Base-by-base conservation (phyloP, 768 basidiomycete species). In the Glaciozyma antarctica region DNA sequence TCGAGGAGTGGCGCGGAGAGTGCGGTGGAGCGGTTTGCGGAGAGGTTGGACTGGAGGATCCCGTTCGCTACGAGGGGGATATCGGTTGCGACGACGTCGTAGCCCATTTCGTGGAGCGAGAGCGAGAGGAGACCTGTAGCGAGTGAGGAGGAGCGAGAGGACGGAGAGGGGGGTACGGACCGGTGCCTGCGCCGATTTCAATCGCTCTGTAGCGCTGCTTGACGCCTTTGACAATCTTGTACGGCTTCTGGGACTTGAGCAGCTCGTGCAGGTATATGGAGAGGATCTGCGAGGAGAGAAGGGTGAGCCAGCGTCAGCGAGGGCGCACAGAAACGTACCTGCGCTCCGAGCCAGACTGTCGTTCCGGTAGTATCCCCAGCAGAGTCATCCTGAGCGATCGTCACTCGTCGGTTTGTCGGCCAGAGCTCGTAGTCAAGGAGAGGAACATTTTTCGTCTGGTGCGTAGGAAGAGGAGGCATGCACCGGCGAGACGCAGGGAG, bases 181-280 rank as follows among this genome's bases (percentile, higher is more conserved):
- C 90, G 43, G 88, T 84, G 26, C 90, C 90, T 72, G 86, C 85
- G 62, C 90, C 90, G 24, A 93, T 78, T 75, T 94, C 90, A 63
- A 90, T 77, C 61, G 79, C 16, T 19, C 26, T 55, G 3, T 62
- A 28, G 15, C 48, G 60, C 0, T 44, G 24, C 44, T 30, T 56
- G 19, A 22, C 26, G 16, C 44, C 43, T 17, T 0, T 5, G 26
- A 24, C 53, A 32, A 15, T 0, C 43, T 19, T 17, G 62, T 56
- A 16, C 13, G 48, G n/a, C 47, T n/a, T n/a, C 26, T 32, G 0
- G 26, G 59, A n/a, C 38, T 41, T 21, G 49, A 65, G 61, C 17
- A 65, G 28, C 26, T 69, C 64, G 38, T 58, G 34, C 2, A 69
- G 58, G 59, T 69, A 69, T n/a, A 66, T 56, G 21, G 58, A 28